phyloP scores from a whole-genome alignment of 345 rosid species.

The Sisymbrium altissimum region DNA sequence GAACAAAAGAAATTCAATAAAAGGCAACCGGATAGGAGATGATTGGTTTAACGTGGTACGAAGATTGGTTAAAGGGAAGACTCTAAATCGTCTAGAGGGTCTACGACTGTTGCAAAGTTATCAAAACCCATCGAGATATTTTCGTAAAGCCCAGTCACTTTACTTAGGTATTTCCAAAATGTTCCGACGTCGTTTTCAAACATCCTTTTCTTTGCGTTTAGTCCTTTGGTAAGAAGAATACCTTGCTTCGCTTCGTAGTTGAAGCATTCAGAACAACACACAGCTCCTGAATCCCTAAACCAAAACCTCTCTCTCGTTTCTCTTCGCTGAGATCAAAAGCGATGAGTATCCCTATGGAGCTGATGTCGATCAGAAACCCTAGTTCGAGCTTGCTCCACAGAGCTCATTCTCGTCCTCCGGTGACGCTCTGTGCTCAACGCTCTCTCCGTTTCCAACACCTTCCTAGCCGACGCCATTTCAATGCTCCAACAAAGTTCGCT shows the following conservation, averaged over 20 bases:
- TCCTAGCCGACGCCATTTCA: constrained; percentile 19
- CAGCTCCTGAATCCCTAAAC: constrained; percentile 24
- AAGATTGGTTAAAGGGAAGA: not conserved
- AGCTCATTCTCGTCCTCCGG: constrained; percentile 23
- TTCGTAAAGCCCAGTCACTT: not conserved
- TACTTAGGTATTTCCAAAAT: not conserved
- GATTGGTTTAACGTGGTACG: not conserved
- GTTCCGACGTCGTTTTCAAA: constrained; percentile 24
- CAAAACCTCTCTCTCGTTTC: not conserved
- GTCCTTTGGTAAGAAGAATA: constrained; percentile 10
- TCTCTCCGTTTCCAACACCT: constrained; percentile 21
- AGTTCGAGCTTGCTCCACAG: constrained; percentile 28
- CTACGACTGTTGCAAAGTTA: not conserved
- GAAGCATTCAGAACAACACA: constrained; percentile 13
- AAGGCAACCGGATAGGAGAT: not conserved
- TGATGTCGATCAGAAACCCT: constrained; percentile 40
- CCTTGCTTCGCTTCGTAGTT: constrained; percentile 26
- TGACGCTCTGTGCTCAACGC: constrained; percentile 18
- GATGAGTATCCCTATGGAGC: constrained; percentile 36
- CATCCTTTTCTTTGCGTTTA: not conserved
- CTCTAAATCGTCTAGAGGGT: not conserved
- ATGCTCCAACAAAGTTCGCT: constrained; percentile 3
- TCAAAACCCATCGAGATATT: not conserved
- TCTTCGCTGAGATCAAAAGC: constrained; percentile 1
- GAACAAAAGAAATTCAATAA: not conserved